These are phyloP conservation scores for Anthoceros angustus DNA, from an alignment of 225 moss, liverwort and hornwort genomes.

Conservation along the genomic window DNA sequence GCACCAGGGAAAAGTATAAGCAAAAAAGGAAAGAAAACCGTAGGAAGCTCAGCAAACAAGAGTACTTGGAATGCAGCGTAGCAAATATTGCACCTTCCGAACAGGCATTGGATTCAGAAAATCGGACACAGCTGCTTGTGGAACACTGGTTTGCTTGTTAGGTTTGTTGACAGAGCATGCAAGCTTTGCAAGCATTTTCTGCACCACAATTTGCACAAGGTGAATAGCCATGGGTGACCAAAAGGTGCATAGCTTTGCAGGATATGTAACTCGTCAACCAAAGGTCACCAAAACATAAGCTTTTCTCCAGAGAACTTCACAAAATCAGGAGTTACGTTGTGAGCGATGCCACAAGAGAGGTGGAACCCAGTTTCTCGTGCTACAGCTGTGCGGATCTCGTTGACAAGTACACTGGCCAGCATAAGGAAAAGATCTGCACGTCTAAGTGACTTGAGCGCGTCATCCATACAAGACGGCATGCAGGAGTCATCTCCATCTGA, in stretches of 20 bases:
- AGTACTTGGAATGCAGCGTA: neutral
- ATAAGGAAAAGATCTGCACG: constrained; percentile 22
- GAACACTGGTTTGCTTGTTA: constrained; percentile 40
- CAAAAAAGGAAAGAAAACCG: neutral
- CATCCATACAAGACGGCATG: neutral
- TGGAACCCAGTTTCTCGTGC: constrained; percentile 45
- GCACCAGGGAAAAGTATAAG: neutral
- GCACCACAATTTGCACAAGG: constrained; percentile 6
- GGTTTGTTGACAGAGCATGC: constrained; percentile 54
- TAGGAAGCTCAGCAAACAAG: neutral
- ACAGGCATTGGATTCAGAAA: constrained; percentile 33
- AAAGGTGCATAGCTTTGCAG: neutral
- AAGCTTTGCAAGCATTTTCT: constrained; percentile 64
- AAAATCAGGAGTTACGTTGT: constrained; percentile 19
- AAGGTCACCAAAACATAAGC: neutral
- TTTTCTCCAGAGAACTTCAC: neutral
- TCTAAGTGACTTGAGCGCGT: constrained; percentile 7
- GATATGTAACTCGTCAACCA: neutral
- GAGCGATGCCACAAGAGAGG: constrained; percentile 45
- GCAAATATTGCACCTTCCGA: constrained; percentile 19
- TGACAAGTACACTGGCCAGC: constrained; percentile 40
- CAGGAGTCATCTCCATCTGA: neutral
- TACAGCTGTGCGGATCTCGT: constrained; percentile 35
- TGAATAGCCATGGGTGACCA: neutral
- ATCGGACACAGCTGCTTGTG: constrained; percentile 24